Evolutionary conservation across 2,329 filamentous ascomycete species (phyloP), one percentile per base, ranked within the genome.

Genomic region (Hortaea werneckii): DNA sequence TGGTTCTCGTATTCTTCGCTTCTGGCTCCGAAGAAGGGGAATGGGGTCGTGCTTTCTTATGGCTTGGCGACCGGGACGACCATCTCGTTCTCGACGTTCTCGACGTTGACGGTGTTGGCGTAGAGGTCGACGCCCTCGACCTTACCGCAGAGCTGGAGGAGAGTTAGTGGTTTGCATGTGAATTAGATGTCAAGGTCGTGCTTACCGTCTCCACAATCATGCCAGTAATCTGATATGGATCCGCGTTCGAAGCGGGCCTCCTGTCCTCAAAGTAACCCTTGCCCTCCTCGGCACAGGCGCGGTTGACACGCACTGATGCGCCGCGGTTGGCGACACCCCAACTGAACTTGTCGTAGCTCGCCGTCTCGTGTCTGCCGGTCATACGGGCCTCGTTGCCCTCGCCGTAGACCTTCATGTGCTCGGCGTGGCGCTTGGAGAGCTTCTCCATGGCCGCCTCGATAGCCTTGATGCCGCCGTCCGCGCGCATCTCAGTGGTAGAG

Each of bases 281-380:
- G 68, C 87, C 87, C 69, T 94, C 86, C 65, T 85, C 82, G 41
- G 85, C 88, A 58, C 78, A 80, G 60, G 87, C 81, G 61, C 88
- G 83, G 59, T 89, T 89, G 59, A 98, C 92, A 67, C 92, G 87
- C 62, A 96, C 89, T 35, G 85, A 94, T 49, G 86, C 83, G 63
- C 90, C 92, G 71, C 92, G 88, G 82, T 96, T 90, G 68, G 92
- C 92, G 51, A 96, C 83, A 65, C 92, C 90, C 70, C 83, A 96
- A 58, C 80, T 82, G 79, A 98, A 98, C 67, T 84, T 79, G 65
- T 98, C 90, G 63, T 95, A 95, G 59, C 77, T 80, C 40, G 89
- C 89, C 8, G 92, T 98, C 81, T 98, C 92, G 72, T 95, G 87
- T 56, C 79, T 78, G 59, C 92, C 92, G 44, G 90, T 96, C 60